Percentiles rank a stretch among this genome's conserved stretches.
These are phyloP conservation scores for Pseudozyma flocculosa DNA, from an alignment of 1,284 basidiomycete genomes.

Conservation along the genomic window DNA sequence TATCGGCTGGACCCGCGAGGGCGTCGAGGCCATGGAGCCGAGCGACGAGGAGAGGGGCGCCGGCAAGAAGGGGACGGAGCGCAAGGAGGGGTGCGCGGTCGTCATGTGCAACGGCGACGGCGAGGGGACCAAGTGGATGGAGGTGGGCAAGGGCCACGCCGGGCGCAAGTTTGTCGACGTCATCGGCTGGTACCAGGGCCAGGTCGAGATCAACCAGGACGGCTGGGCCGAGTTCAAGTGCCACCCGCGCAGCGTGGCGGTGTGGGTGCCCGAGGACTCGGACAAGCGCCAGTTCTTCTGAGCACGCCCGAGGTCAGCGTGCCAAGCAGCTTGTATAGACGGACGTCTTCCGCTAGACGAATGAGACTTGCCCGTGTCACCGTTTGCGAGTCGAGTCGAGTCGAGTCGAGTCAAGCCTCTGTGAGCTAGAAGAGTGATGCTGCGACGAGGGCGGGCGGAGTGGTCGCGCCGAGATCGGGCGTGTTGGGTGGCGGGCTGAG, in stretches of 20 bases:
- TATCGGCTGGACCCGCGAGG: conserved; percentile 40
- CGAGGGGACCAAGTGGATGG: conserved; percentile 39
- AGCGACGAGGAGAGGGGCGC: conserved; percentile 11
- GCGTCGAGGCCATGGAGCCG: conserved; percentile 7
- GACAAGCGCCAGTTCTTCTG: conserved; percentile 1
- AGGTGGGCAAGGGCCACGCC: conserved; percentile 32
- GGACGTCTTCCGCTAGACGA: too few relatives aligned
- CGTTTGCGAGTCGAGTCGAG: too few relatives aligned
- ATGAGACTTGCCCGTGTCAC: too few relatives aligned
- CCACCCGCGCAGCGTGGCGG: conserved; percentile 21
- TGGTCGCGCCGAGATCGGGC: too few relatives aligned
- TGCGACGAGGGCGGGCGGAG: too few relatives aligned
- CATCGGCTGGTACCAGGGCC: conserved; percentile 40
- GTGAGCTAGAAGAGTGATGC: too few relatives aligned
- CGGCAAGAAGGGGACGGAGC: not conserved
- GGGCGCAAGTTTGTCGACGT: conserved; percentile 43
- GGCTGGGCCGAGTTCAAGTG: conserved; percentile 42
- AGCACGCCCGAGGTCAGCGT: too few relatives aligned
- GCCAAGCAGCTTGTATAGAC: too few relatives aligned
- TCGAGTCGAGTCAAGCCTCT: too few relatives aligned
- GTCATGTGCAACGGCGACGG: conserved; percentile 41
- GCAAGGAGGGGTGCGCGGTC: conserved; percentile 39
- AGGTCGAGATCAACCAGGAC: conserved; percentile 36
- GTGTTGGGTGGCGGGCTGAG: too few relatives aligned
- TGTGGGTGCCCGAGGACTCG: conserved; percentile 44